A percentile compares a stretch with the other conserved stretches of the same genome.
These are phyloP conservation scores for Aspergillus sp. DNA, from an alignment of 2,329 filamentous ascomycete genomes.

Conservation along the genomic window DNA sequence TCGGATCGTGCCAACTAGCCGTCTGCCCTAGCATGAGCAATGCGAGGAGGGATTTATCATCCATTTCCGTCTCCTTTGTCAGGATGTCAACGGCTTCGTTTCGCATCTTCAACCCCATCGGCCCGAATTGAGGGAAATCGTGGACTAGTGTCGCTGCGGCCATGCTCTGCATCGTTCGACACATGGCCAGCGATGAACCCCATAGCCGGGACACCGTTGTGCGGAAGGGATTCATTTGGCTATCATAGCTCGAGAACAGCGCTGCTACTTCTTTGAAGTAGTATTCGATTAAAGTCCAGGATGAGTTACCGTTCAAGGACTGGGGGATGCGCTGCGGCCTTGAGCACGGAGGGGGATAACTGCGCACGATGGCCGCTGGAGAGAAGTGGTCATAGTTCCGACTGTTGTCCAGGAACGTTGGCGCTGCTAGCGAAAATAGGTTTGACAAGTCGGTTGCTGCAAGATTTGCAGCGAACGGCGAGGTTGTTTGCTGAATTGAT, in stretches of 20 bases:
- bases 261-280: slow-evolving; percentile 58
- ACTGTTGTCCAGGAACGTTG: slow-evolving; percentile 9
- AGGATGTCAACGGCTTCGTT: slow-evolving; percentile 48
- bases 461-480: slow-evolving; percentile 12
- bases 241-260: slow-evolving; percentile 60
- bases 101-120: slow-evolving; percentile 46
- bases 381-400: slow-evolving; percentile 21
- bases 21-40: slow-evolving; percentile 54
- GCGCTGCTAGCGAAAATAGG: slow-evolving; percentile 21
- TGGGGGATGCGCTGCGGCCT: slow-evolving; percentile 25
- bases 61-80: slow-evolving; percentile 39
- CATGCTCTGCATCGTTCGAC: slow-evolving; percentile 59
- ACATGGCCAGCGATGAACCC: slow-evolving; percentile 53
- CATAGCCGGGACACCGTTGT: slow-evolving; percentile 53
- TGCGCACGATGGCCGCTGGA: slow-evolving; percentile 27
- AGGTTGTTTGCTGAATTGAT: slow-evolving; percentile 9
- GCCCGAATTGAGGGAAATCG: slow-evolving; percentile 49
- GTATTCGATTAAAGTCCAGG: slow-evolving; percentile 54
- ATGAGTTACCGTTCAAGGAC: slow-evolving; percentile 39
- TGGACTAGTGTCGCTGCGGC: slow-evolving; percentile 55
- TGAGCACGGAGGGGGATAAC: slow-evolving; percentile 22
- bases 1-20: slow-evolving; percentile 54
- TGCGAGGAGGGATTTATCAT: slow-evolving; percentile 52
- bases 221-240: slow-evolving; percentile 55
- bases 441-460: slow-evolving; percentile 15